Conservation (phyloP, 2,329 filamentous ascomycete genomes). For the Aphanocladium album region DNA sequence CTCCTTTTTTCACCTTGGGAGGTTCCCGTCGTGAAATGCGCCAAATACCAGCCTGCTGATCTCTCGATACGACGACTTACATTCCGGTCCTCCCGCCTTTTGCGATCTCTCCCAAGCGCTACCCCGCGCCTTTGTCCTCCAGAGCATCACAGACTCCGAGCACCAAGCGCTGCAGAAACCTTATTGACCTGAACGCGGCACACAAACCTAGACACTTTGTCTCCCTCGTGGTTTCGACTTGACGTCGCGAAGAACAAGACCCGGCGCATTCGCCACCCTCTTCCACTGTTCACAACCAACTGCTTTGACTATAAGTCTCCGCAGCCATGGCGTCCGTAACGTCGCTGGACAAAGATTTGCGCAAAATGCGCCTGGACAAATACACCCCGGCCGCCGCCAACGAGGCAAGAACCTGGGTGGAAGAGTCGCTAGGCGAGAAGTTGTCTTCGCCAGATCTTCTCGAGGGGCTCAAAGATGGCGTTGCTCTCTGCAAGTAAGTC, state of each 20-base stretch:
- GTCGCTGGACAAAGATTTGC: conserved; percentile 92
- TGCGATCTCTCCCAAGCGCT: neutral
- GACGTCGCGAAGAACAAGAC: neutral
- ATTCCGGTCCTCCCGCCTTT: conserved; percentile 14
- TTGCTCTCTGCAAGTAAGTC: conserved; percentile 82
- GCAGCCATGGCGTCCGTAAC: conserved; percentile 80
- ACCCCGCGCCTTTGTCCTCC: neutral
- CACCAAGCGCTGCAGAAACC: neutral
- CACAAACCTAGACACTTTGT: neutral
- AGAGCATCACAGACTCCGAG: neutral
- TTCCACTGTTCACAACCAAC: neutral
- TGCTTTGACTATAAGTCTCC: neutral
- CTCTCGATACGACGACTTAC: conserved; percentile 10
- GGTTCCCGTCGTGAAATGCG: conserved; percentile 12
- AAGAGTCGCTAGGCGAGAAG: conserved; percentile 68
- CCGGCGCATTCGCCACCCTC: neutral
- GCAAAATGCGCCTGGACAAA: conserved; percentile 83
- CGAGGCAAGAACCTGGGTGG: conserved; percentile 82
- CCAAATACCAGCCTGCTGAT: conserved; percentile 15
- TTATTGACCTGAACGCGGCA: neutral
- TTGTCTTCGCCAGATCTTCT: conserved; percentile 73
- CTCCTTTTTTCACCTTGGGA: conserved; percentile 4
- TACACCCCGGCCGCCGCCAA: conserved; percentile 89
- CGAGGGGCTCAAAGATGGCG: conserved; percentile 82
- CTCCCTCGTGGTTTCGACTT: neutral